Conservation (phyloP, 2,329 filamentous ascomycete species). For the Alternaria triticina region DNA sequence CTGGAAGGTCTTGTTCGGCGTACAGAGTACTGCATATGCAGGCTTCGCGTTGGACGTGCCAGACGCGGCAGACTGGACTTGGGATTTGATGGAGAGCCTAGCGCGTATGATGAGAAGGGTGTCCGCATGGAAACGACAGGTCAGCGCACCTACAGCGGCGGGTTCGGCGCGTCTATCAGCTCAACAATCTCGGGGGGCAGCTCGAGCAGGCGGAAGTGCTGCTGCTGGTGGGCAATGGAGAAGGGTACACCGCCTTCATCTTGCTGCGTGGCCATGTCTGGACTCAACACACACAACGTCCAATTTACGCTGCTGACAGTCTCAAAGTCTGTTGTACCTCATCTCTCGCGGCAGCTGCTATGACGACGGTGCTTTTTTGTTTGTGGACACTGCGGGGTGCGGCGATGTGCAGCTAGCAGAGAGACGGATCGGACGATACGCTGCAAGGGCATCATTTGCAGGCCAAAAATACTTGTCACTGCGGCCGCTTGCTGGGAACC, state of each 20-base stretch:
- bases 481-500: constrained; percentile 15
- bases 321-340: not conserved
- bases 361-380: constrained; percentile 11
- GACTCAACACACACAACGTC: not conserved
- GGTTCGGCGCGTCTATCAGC: constrained; percentile 57
- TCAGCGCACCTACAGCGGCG: constrained; percentile 47
- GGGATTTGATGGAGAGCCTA: constrained; percentile 48
- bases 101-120: constrained; percentile 29
- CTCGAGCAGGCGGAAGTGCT: constrained; percentile 66
- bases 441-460: constrained; percentile 6
- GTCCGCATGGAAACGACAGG: constrained; percentile 21
- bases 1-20: constrained; percentile 62
- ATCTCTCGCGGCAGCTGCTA: not conserved
- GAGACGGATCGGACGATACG: constrained; percentile 1
- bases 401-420: constrained; percentile 8
- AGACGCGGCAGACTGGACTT: constrained; percentile 27
- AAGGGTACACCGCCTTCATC: constrained; percentile 51
- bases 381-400: constrained; percentile 11
- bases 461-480: constrained; percentile 28
- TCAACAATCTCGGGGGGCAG: constrained; percentile 64
- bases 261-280: constrained; percentile 52
- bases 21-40: constrained; percentile 65
- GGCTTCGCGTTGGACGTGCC: constrained; percentile 34
- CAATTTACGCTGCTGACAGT: not conserved
- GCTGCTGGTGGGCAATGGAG: constrained; percentile 53